Evolutionary conservation across 768 basidiomycete species (phyloP).

Genomic region (Mycena chlorophos): DNA sequence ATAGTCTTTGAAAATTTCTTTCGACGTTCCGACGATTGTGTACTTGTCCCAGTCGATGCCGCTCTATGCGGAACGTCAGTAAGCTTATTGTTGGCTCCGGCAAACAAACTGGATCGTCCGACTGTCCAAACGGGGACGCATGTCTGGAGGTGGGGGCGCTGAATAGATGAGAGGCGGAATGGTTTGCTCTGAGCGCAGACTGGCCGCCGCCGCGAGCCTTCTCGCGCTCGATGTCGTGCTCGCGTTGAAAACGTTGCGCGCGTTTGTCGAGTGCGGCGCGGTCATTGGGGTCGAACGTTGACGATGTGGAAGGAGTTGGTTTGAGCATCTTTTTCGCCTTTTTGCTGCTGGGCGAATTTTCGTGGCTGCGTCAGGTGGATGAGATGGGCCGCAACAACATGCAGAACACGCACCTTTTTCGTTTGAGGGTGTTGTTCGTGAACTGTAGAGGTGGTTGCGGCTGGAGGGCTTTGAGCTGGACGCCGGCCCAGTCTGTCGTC

Average conservation of each 20-base stretch:
- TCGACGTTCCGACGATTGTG: conserved; percentile 91
- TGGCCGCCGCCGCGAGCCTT: conserved; percentile 42
- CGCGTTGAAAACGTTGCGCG: conserved; percentile 87
- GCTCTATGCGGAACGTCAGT: conserved; percentile 54
- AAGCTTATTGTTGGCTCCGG: neutral
- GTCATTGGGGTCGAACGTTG: conserved; percentile 59
- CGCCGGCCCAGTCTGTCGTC: conserved; percentile 91
- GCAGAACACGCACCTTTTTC: conserved; percentile 58
- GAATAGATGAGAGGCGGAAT: conserved; percentile 56
- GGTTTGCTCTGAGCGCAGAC: conserved; percentile 45
- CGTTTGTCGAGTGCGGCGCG: conserved; percentile 70
- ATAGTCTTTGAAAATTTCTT: conserved; percentile 93
- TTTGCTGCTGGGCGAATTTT: conserved; percentile 42
- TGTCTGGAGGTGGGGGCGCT: conserved; percentile 48
- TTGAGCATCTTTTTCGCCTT: conserved; percentile 66
- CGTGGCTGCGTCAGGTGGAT: conserved; percentile 34
- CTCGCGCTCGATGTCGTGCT: conserved; percentile 83
- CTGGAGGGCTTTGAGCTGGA: conserved; percentile 77
- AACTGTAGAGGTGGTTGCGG: conserved; percentile 58
- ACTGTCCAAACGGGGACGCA: conserved; percentile 48
- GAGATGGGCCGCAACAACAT: conserved; percentile 1
- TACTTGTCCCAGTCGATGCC: conserved; percentile 95
- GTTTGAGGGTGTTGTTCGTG: conserved; percentile 55
- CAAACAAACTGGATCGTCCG: conserved; percentile 58
- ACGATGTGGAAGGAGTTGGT: conserved; percentile 36